Conservation (phyloP, 805 yeast species). For the Tetrapisispora phaffii region DNA sequence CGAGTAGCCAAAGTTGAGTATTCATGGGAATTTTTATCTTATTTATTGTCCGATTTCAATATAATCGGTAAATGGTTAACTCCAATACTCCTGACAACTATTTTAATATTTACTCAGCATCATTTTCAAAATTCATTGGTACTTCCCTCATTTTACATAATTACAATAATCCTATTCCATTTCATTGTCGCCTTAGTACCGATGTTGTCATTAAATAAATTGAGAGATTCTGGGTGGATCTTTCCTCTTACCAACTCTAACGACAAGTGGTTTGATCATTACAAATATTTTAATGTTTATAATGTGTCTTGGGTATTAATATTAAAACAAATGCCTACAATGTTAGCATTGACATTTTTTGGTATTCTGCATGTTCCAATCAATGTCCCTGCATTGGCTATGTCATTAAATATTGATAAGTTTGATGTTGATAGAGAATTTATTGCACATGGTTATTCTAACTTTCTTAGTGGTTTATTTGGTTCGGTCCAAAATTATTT, state of each 20-base stretch:
- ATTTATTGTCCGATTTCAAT: slow-evolving; percentile 30
- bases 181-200: slow-evolving; percentile 56
- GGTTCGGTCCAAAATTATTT: slow-evolving; percentile 92
- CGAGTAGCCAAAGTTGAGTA: slow-evolving; percentile 65
- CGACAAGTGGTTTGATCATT: slow-evolving; percentile 88
- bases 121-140: slow-evolving; percentile 55
- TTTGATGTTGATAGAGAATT: slow-evolving; percentile 88
- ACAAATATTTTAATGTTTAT: slow-evolving; percentile 56
- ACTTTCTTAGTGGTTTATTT: slow-evolving; percentile 66
- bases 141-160: slow-evolving; percentile 72
- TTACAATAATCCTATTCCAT: slow-evolving; percentile 63
- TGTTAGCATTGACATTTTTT: slow-evolving; percentile 91
- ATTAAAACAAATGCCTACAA: slow-evolving; percentile 68
- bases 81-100: slow-evolving; percentile 55
- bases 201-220: slow-evolving; percentile 45
- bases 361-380: slow-evolving; percentile 96
- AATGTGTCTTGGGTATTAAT: slow-evolving; percentile 70
- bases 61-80: slow-evolving; percentile 56
- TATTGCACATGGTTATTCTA: slow-evolving; percentile 90
- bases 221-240: slow-evolving; percentile 77
- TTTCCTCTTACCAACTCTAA: slow-evolving; percentile 45
- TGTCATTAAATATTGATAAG: slow-evolving; percentile 70
- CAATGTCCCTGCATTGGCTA: slow-evolving; percentile 94
- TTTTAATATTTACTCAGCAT: slow-evolving; percentile 55
- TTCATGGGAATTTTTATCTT: slow-evolving; percentile 43